phyloP scores from a whole-genome alignment of 306 rosid genomes.

The Castanospermum australe region DNA sequence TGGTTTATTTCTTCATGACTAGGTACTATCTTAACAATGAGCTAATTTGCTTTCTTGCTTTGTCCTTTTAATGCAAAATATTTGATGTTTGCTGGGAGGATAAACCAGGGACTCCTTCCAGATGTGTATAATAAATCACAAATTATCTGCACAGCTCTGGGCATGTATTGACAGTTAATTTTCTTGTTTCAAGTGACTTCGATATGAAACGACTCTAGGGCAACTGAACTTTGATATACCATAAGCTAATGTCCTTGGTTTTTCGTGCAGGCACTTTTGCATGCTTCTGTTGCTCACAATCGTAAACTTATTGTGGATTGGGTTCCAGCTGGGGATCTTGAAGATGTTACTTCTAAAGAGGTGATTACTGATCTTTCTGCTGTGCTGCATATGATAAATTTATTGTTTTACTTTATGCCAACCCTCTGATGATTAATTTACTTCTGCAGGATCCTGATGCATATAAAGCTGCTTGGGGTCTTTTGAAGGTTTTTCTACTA shows the following conservation, averaged over 20 bases:
- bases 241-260: conserved; percentile 22
- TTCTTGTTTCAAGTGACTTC: too few relatives aligned
- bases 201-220: too few relatives aligned
- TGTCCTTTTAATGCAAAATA: too few relatives aligned
- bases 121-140: too few relatives aligned
- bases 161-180: too few relatives aligned
- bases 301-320: conserved; percentile 73
- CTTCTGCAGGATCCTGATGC: conserved; percentile 63
- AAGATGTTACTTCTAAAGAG: conserved; percentile 54
- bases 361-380: conserved; percentile 39
- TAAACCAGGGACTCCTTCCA: too few relatives aligned
- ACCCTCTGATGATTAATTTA: conserved; percentile 22
- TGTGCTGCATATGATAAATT: background rate
- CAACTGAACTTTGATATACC: background rate
- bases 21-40: too few relatives aligned
- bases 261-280: conserved; percentile 71
- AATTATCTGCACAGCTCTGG: too few relatives aligned
- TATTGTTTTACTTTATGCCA: background rate
- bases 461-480: conserved; percentile 72
- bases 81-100: too few relatives aligned
- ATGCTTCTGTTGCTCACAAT: conserved; percentile 68
- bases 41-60: too few relatives aligned
- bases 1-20: too few relatives aligned
- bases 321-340: conserved; percentile 87
- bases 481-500: conserved; percentile 61